A percentile compares a stretch with the other conserved stretches of the same genome.
phyloP scores from a whole-genome alignment of 495 filamentous ascomycete genomes.

The Recurvomyces mirabilis region DNA sequence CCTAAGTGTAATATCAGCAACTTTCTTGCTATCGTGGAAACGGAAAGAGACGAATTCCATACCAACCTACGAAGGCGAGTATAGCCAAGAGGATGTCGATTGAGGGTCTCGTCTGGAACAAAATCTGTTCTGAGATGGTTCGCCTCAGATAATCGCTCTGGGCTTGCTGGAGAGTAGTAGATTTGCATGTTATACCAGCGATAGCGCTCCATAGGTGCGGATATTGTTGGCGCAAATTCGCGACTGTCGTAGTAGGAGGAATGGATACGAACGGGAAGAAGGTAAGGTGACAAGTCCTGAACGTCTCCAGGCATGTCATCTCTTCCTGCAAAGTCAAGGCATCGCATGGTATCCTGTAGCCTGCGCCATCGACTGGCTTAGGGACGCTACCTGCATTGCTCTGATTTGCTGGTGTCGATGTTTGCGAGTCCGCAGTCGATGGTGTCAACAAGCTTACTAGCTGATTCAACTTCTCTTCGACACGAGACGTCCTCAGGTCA shows the following conservation, averaged over 20 bases:
- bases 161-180: neutral
- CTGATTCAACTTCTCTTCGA: slow-evolving; percentile 8
- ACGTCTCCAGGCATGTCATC: slow-evolving; percentile 1
- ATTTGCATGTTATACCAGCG: neutral
- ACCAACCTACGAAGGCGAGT: slow-evolving; percentile 40
- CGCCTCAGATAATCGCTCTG: neutral
- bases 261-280: slow-evolving; percentile 4
- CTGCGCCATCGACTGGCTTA: neutral
- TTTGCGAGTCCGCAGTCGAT: neutral
- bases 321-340: slow-evolving; percentile 1
- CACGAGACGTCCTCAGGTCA: neutral
- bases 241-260: neutral
- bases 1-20: neutral
- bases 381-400: neutral
- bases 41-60: neutral
- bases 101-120: slow-evolving; percentile 35
- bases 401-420: neutral
- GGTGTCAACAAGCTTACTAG: slow-evolving; percentile 1
- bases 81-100: slow-evolving; percentile 45
- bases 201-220: slow-evolving; percentile 7
- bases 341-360: neutral
- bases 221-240: neutral
- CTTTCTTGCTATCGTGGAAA: neutral
- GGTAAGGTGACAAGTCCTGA: neutral
- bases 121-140: slow-evolving; percentile 25